These are phyloP conservation scores for Trichoderma aggressivum DNA, from an alignment of 2,329 filamentous ascomycete genomes.

Conservation along the genomic window DNA sequence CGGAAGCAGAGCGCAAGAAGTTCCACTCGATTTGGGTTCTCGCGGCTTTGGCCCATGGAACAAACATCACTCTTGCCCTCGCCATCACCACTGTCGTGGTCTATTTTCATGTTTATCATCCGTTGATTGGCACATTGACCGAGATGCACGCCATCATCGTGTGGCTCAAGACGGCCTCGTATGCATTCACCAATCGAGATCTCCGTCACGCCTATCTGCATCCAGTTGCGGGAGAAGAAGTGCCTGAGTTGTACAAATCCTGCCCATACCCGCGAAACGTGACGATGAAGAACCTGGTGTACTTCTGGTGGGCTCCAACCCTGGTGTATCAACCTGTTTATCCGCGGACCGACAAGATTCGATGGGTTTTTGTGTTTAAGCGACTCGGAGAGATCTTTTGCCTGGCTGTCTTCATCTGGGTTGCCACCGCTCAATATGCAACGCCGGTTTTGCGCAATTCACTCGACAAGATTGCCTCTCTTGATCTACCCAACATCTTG, in stretches of 20 bases:
- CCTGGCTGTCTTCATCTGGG: constrained; percentile 88
- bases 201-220: constrained; percentile 87
- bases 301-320: constrained; percentile 98
- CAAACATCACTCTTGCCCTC: constrained; percentile 81
- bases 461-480: constrained; percentile 75
- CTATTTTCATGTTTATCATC: constrained; percentile 89
- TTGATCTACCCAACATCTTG: constrained; percentile 77
- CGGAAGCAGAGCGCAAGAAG: constrained; percentile 59
- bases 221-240: constrained; percentile 61
- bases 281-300: constrained; percentile 79
- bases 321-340: constrained; percentile 97
- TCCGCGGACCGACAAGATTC: constrained; percentile 74
- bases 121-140: constrained; percentile 84
- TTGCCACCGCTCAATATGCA: constrained; percentile 90
- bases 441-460: constrained; percentile 87
- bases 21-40: constrained; percentile 77
- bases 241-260: constrained; percentile 76
- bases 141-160: constrained; percentile 92
- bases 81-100: constrained; percentile 79
- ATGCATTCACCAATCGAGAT: constrained; percentile 94
- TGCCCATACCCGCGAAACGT: constrained; percentile 92
- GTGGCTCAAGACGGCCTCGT: constrained; percentile 93
- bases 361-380: constrained; percentile 86
- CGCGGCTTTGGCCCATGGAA: constrained; percentile 73
- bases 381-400: constrained; percentile 73